Evolutionary conservation across 129 eudicot species (phyloP), one percentile per base, ranked within the genome.

Genomic region (Mikania micrantha): DNA sequence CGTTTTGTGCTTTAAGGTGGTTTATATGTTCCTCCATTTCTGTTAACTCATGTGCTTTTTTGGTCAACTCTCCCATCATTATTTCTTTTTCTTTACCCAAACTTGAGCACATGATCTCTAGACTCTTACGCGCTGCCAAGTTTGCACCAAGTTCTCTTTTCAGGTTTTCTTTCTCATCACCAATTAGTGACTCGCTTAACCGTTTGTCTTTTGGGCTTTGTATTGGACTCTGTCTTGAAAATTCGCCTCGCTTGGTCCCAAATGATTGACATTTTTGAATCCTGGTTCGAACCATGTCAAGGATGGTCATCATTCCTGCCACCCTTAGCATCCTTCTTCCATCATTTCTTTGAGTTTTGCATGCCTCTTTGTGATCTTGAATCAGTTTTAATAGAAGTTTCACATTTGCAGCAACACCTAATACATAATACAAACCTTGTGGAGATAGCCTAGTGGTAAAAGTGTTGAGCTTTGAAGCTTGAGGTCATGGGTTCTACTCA

Each of bases 81-180:
- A 93, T 93, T 68, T 93, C 95, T 44, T 93, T 93, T 71, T 93
- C 98, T 64, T 83, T 93, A 12, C 95, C 96, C 47, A 93, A 70
- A 69, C 95, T 78, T 0, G 90, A 83, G 58, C 95, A 93, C 90
- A 93, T 80, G 4, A 79, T 35, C 41, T 85, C 88, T 3, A 93
- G 81, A 64, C 90, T 84, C 57, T 83, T 93, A 52, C 90, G 79
- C 13, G 88, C 88, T 2, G 87, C 96, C 40, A 70, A 41, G 76
- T 81, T 81, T 15, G 78, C 84, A 9, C 59, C 67, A 2, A 84
- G 79, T 69, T 81, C 79, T 70, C 69, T 79, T 62, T 66, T 54
- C 19, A 85, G 49, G 74, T 27, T 77, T 40, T 84, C 96, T 61
- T 82, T 80, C 17, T 93, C 95, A 19, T 88, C 89, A 9, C 24